phyloP scores from a whole-genome alignment of 108 stramenopile genomes.

The Conticribra guillardii region DNA sequence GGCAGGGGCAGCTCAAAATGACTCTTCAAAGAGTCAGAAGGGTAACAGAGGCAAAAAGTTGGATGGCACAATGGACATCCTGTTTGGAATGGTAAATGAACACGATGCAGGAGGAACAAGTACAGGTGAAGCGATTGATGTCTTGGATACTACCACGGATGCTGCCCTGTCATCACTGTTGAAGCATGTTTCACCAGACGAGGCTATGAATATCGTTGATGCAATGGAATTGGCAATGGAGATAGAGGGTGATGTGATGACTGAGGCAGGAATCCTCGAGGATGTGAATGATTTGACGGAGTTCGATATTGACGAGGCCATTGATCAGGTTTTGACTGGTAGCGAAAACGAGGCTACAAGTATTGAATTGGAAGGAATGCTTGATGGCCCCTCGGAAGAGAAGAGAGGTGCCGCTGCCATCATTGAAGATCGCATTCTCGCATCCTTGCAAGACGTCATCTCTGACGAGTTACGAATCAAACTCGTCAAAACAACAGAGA shows the following conservation, averaged over 20 bases:
- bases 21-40: too few relatives aligned
- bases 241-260: background rate
- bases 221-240: background rate
- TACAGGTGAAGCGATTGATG: background rate
- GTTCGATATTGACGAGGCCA: background rate
- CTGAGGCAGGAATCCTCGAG: background rate
- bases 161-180: background rate
- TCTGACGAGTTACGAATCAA: background rate
- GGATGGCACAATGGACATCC: background rate
- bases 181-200: background rate
- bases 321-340: background rate
- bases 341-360: background rate
- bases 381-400: background rate
- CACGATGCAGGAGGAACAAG: background rate
- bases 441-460: background rate
- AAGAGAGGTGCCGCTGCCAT: background rate
- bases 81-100: background rate
- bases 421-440: conserved; percentile 4
- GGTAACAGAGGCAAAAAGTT: background rate
- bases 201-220: background rate
- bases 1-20: too few relatives aligned
- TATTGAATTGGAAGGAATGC: background rate
- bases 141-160: background rate
- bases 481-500: conserved; percentile 12
- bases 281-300: background rate